Conservation (phyloP, 2,329 filamentous ascomycete genomes). For the Alternaria conjuncta region DNA sequence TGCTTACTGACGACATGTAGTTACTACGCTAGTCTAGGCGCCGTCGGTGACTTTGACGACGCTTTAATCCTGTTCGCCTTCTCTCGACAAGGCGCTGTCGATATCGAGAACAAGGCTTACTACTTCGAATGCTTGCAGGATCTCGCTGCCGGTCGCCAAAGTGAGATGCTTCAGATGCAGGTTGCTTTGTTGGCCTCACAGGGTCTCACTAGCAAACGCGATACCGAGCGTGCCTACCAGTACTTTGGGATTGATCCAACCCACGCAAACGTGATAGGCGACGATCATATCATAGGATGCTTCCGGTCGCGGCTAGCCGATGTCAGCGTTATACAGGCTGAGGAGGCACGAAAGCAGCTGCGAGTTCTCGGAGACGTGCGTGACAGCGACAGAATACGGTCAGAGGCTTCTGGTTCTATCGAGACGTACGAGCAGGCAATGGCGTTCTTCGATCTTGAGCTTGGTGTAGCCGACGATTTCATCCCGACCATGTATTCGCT, state of each 20-base stretch:
- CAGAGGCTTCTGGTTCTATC: constrained; percentile 64
- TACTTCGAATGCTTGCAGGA: constrained; percentile 71
- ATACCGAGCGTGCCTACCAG: constrained; percentile 64
- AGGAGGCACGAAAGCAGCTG: constrained; percentile 63
- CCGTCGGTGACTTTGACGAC: constrained; percentile 67
- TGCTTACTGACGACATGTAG: constrained; percentile 35
- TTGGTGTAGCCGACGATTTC: constrained; percentile 61
- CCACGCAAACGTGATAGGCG: constrained; percentile 53
- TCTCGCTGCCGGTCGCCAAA: constrained; percentile 63
- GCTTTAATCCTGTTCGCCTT: constrained; percentile 67
- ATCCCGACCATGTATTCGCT: constrained; percentile 63
- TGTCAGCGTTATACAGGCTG: constrained; percentile 59
- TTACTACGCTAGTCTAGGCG: constrained; percentile 68
- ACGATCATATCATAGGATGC: constrained; percentile 67
- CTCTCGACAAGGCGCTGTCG: constrained; percentile 63
- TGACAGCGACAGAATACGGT: constrained; percentile 63
- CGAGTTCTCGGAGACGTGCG: constrained; percentile 66
- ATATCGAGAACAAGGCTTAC: constrained; percentile 62
- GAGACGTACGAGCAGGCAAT: constrained; percentile 70
- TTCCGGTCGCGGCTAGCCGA: constrained; percentile 67
- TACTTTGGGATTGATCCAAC: constrained; percentile 61
- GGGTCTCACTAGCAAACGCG: constrained; percentile 63
- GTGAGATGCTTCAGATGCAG: constrained; percentile 63
- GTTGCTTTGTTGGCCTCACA: constrained; percentile 64
- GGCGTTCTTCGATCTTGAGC: constrained; percentile 62